phyloP scores from a whole-genome alignment of 345 rosid genomes.

The thale cress (Arabidopsis thaliana) region TAIR10.1 NC_003070.9:27242501-27243000 shows the following conservation, averaged over 20 bases:
- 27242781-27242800: neutral
- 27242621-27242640: conserved; percentile 13
- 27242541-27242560: conserved; percentile 40
- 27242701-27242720: conserved; percentile 10
- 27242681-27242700: conserved; percentile 35
- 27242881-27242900: too few relatives aligned
- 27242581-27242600: conserved; percentile 4
- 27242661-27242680: conserved; percentile 43
- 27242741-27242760: conserved; percentile 21
- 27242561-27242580: conserved; percentile 26
- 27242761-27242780: conserved; percentile 33
- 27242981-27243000: conserved; percentile 12
- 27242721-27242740: conserved; percentile 19
- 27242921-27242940: neutral
- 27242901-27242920: too few relatives aligned
- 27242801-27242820: conserved; percentile 11
- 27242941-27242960: neutral
- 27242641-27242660: conserved; percentile 44
- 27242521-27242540: conserved; percentile 18
- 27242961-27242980: neutral
- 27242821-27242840: neutral
- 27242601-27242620: conserved; percentile 14
- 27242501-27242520: conserved; percentile 39
- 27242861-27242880: too few relatives aligned
- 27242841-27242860: too few relatives aligned